Base-by-base conservation (phyloP, 2,329 filamentous ascomycete species). In the Botrytis tulipae region DNA sequence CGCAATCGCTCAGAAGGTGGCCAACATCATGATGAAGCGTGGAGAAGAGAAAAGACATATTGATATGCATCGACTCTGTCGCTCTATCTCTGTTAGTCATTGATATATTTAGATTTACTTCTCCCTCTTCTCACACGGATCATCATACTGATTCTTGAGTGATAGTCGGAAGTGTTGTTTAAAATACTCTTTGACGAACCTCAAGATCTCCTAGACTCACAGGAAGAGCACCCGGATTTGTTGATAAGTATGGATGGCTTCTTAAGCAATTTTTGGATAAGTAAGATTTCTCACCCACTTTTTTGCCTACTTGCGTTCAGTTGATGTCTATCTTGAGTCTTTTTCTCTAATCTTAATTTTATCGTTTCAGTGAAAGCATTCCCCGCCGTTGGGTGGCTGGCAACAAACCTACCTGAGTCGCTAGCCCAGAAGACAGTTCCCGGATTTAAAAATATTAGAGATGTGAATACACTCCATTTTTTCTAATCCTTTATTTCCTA, bases 51-150 rank as follows among this genome's bases (percentile, higher is more conserved):
- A 68, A 68, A 40, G 16, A 40, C 32, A 35, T 40, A 40, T 68
- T 22, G 48, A 68, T 40, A 40, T 68, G 46, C 46, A 68, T 68
- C 22, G 46, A 12, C 65, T 68, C 18, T 40, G 22, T 37, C 65
- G 65, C 32, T 68, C 65, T 2, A 54, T 68, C 40, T 40, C 65
- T 57, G 46, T 68, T n/a, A 40, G 65, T 68, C 22, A 42, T 22
- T 29, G 9, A 20, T 40, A 29, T 40, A 48, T 5, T n/a, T 40
- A 40, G 18, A 20, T 16, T 10, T 20, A 20, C 3, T 16, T n/a
- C 12, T 12, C 25, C 29, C 46, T 20, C 3, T 10, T 16, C 5
- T 54, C 25, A 7, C 48, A n/a, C 10, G 14, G 2, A n/a, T 54
- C 18, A 29, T 8, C 25, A 40, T 37, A 9, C 46, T 54, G 6